These are phyloP conservation scores for Xylaria sp. DNA, from an alignment of 2,329 filamentous ascomycete species.

Conservation along the genomic window DNA sequence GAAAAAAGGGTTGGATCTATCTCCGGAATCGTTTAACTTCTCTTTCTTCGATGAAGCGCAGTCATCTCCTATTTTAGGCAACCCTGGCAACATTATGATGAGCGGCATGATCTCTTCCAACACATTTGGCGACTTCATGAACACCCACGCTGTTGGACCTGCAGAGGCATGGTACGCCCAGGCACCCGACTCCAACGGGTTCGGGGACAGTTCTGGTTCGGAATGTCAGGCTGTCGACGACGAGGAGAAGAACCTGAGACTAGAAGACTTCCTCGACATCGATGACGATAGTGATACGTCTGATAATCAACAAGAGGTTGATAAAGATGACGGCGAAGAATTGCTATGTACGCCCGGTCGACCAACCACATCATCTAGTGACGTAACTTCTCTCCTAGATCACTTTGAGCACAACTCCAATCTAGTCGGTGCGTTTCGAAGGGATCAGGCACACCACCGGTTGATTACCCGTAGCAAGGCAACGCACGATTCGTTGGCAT, in stretches of 20 bases:
- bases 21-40: slow-evolving; percentile 66
- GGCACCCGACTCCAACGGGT: slow-evolving; percentile 67
- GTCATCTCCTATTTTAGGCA: slow-evolving; percentile 69
- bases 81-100: slow-evolving; percentile 81
- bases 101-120: slow-evolving; percentile 73
- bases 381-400: slow-evolving; percentile 67
- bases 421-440: slow-evolving; percentile 82
- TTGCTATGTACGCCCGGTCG: slow-evolving; percentile 64
- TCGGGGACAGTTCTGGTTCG: slow-evolving; percentile 53
- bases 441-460: slow-evolving; percentile 71
- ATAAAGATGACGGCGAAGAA: slow-evolving; percentile 57
- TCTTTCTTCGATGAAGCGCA: slow-evolving; percentile 56
- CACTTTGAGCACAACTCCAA: slow-evolving; percentile 74
- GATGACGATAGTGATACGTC: slow-evolving; percentile 68
- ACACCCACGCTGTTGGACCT: slow-evolving; percentile 75
- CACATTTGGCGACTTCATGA: slow-evolving; percentile 67
- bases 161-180: slow-evolving; percentile 81
- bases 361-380: slow-evolving; percentile 60
- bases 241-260: slow-evolving; percentile 70
- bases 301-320: slow-evolving; percentile 64
- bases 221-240: slow-evolving; percentile 72
- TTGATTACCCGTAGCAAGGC: slow-evolving; percentile 70
- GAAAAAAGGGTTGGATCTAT: slow-evolving; percentile 60
- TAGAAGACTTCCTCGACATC: slow-evolving; percentile 80
- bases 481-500: slow-evolving; percentile 70